Base-by-base conservation (phyloP, 192 early-diverging fungal genomes). In the Backusella macrospora region DNA sequence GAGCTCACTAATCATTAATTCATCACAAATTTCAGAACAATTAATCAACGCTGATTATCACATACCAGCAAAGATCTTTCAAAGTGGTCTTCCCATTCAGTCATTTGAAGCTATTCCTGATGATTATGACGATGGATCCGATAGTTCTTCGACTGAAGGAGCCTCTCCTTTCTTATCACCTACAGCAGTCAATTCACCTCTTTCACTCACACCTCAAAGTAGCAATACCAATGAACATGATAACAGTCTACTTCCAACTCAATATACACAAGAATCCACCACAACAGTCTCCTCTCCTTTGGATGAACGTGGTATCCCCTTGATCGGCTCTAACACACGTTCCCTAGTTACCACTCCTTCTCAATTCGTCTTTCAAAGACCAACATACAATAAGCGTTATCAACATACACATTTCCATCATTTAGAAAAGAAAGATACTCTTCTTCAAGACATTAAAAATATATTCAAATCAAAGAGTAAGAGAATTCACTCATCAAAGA, bases 361-460 rank as follows among this genome's bases (percentile, higher is more conserved):
- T 2, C 80, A 82, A 73, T 82, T 82, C 46, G 49, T 82, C 13
- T 82, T 82, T 55, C 78, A 82, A 21, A 72, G 68, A 62, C 80
- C 80, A 15, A 77, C 73, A 69, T 82, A 82, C 39, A 68, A 82
- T 40, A 77, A 73, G 39, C 73, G 73, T 37, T 82, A 73, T 69
- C 76, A 82, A 40, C 63, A 76, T 49, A 82, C 80, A 8, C 80
- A 82, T 43, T 82, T 78, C 42, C 80, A 81, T 47, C 80, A 82
- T 49, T 39, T 74, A 4, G 80, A 82, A 45, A 74, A 73, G 59
- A 77, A 78, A 39, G 77, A 82, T n/a, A 68, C 65, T 14, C 59
- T 86, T 18, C 82, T 86, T 29, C 80, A 83, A 40, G 85, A 88
- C 13, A 73, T 88, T 16, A 88, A 88, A 71, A 80, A 80, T 37